These are phyloP conservation scores for Ophiosphaerella narmari DNA, from an alignment of 2,329 filamentous ascomycete genomes.

Conservation along the genomic window DNA sequence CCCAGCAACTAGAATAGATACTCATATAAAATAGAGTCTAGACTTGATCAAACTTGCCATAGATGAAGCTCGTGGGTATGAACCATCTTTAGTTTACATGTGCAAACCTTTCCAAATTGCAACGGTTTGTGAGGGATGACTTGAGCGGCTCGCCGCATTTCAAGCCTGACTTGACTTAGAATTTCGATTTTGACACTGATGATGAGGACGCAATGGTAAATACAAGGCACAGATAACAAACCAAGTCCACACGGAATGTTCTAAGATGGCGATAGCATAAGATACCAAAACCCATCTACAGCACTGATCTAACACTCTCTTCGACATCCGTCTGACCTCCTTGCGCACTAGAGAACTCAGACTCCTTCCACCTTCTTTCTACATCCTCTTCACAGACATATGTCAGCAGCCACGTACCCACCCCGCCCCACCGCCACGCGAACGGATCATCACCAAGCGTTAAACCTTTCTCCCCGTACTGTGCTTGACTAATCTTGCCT, in stretches of 20 bases:
- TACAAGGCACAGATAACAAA: not conserved
- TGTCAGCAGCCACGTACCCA: constrained; percentile 42
- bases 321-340: not conserved
- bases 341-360: constrained; percentile 12
- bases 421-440: constrained; percentile 45
- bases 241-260: not conserved
- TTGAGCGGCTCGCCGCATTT: too few species aligned
- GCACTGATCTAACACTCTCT: constrained; percentile 22
- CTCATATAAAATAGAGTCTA: constrained; percentile 1
- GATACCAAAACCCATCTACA: constrained; percentile 9
- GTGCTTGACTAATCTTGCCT: constrained; percentile 21
- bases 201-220: too few species aligned
- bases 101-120: too few species aligned
- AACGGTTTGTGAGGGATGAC: too few species aligned
- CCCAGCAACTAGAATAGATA: constrained; percentile 2
- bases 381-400: constrained; percentile 44
- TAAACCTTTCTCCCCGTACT: constrained; percentile 26
- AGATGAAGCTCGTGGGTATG: too few species aligned
- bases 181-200: too few species aligned
- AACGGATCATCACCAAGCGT: constrained; percentile 37
- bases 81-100: too few species aligned
- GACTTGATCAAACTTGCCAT: too few species aligned
- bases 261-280: not conserved
- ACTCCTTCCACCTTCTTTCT: constrained; percentile 32
- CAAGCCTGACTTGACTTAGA: too few species aligned